Conservation (phyloP, 163 green algal species). For the Coccomyxa subellipsoidea region DNA sequence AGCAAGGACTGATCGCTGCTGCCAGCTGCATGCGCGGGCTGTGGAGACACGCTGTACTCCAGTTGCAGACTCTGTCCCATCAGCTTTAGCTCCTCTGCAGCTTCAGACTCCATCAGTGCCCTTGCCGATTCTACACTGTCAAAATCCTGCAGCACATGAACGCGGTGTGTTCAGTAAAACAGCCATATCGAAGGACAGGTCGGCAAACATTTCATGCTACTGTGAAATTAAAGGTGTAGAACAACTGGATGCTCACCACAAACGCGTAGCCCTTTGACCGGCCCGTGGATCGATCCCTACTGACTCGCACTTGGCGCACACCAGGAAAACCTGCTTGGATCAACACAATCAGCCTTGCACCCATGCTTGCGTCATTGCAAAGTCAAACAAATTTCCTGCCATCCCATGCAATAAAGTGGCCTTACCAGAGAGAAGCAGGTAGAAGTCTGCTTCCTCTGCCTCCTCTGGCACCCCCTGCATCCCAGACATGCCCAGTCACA, state of each 20-base stretch:
- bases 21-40: background rate
- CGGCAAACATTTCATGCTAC: background rate
- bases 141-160: constrained; percentile 11
- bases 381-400: too few species aligned
- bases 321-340: background rate
- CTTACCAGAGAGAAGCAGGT: background rate
- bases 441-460: background rate
- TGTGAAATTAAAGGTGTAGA: background rate
- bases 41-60: constrained; percentile 16
- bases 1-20: background rate
- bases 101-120: constrained; percentile 13
- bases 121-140: background rate
- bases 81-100: background rate
- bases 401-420: too few species aligned
- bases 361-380: too few species aligned
- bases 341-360: too few species aligned
- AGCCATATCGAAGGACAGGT: too few species aligned
- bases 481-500: background rate
- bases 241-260: constrained; percentile 8
- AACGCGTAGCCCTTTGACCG: constrained; percentile 27
- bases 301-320: constrained; percentile 3
- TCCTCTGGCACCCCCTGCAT: constrained; percentile 3
- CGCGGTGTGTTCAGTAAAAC: background rate
- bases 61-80: constrained; percentile 1
- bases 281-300: constrained; percentile 15